These are phyloP conservation scores for Stephanocyclus meneghinianus DNA, from an alignment of 352 stramenopile genomes.

Conservation along the genomic window DNA sequence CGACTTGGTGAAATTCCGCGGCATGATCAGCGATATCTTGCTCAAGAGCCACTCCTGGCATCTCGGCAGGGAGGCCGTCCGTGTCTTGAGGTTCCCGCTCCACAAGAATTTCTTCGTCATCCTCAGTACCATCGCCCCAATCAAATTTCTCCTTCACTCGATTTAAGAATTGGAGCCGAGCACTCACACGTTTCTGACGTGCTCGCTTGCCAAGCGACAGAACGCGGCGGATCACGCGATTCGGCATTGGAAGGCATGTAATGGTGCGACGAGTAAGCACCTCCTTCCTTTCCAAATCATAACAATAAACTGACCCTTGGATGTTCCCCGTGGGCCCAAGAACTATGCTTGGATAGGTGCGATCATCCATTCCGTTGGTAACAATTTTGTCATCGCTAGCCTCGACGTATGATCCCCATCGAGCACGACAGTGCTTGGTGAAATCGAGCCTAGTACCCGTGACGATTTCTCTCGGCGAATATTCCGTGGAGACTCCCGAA, in stretches of 20 bases:
- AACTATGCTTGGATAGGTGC: background rate
- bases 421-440: no score
- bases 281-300: background rate
- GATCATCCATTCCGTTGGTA: background rate
- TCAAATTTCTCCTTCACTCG: no score
- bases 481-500: no score
- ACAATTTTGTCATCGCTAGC: background rate
- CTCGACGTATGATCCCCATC: no score
- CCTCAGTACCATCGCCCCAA: background rate
- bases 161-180: no score
- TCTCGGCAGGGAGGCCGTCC: background rate
- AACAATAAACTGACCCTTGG: background rate
- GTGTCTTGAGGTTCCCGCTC: background rate
- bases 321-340: background rate
- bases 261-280: background rate
- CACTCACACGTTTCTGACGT: background rate
- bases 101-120: background rate
- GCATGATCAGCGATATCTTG: background rate
- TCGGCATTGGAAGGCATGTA: background rate
- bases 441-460: no score
- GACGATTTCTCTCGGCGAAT: no score
- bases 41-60: background rate
- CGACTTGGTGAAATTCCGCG: background rate
- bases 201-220: background rate
- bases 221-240: background rate